Evolutionary conservation across 345 rosid genomes (phyloP), one percentile per base, ranked within the genome.

Genomic region (Gossypium rotundifolium): DNA sequence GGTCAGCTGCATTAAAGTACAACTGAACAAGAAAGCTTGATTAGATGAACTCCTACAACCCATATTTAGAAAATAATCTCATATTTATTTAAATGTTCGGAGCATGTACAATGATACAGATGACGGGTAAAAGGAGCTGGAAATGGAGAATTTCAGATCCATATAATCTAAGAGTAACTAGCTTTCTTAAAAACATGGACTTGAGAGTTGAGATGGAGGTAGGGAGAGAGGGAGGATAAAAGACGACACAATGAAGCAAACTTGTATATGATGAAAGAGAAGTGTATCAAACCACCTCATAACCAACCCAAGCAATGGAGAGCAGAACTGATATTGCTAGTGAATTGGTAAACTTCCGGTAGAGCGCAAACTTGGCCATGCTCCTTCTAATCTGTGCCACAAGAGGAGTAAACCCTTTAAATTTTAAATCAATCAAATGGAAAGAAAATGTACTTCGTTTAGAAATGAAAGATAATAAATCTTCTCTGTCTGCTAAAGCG

Each of bases 241-340:
- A 65, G 48, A 57, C 53, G 14, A 55, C 20, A 71, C 61, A 7
- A 23, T 9, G 49, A 65, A 11, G 64, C 29, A 71, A 60, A 49
- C 54, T 38, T 61, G 44, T 46, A 44, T 16, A 0, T 71, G 25
- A 13, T 20, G 42, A 74, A 51, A 10, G 8, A 58, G 48, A 57
- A 65, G 38, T 18, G 33, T 46, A 60, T 40, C 38, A 16, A 74
- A 68, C 45, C 54, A 86, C 90, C 87, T 84, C 87, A 29, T 79
- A 81, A 23, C 90, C 87, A 38, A 86, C 83, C 87, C 87, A 84
- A 63, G 84, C 85, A 75, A 84, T 59, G 44, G 90, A 86, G 49
- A 86, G 76, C 70, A 84, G 80, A 74, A 86, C 86, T 23, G 86
- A 76, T 57, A 83, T 70, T 51, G 90, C 86, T 64, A 86, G 87